Evolutionary conservation across 1,139 yeast species (phyloP).

Genomic region (Insectozyma bohioensis): DNA sequence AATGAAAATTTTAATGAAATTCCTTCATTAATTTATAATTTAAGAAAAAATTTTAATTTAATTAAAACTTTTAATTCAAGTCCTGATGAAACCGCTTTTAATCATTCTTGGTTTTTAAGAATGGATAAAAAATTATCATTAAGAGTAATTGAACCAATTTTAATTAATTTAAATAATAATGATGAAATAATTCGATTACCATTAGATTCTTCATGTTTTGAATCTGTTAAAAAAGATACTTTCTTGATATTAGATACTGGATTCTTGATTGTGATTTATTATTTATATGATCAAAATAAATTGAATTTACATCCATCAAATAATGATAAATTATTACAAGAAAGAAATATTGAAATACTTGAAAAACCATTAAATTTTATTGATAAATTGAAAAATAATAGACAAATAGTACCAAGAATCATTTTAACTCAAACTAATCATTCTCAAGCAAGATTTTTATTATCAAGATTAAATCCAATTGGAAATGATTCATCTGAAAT

Average conservation of each 20-base stretch:
- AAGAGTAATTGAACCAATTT: conserved; percentile 28
- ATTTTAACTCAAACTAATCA: conserved; percentile 33
- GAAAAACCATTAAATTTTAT: conserved; percentile 4
- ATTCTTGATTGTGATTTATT: conserved; percentile 27
- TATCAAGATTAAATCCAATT: conserved; percentile 28
- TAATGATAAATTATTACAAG: conserved; percentile 26
- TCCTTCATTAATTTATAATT: conserved; percentile 30
- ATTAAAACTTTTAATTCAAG: conserved; percentile 39
- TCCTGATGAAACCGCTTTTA: conserved; percentile 45
- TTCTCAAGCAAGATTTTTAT: conserved; percentile 34
- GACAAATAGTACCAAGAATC: conserved; percentile 5
- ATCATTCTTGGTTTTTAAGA: conserved; percentile 33
- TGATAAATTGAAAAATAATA: neutral
- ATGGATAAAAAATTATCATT: conserved; percentile 19
- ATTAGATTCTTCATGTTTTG: conserved; percentile 22
- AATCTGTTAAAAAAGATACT: conserved; percentile 10
- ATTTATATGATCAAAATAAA: conserved; percentile 14
- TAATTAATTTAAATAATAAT: conserved; percentile 18
- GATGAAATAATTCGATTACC: conserved; percentile 13
- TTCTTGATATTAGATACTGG: conserved; percentile 34
- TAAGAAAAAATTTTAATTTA: conserved; percentile 36
- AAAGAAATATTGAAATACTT: conserved; percentile 12
- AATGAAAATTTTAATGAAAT: conserved; percentile 27
- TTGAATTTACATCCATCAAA: conserved; percentile 35
- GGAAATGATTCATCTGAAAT: conserved; percentile 8